A percentile compares a stretch with the other conserved stretches of the same genome.
Conservation (phyloP, 352 stramenopile species). For the Thalassiosira exigua region DNA sequence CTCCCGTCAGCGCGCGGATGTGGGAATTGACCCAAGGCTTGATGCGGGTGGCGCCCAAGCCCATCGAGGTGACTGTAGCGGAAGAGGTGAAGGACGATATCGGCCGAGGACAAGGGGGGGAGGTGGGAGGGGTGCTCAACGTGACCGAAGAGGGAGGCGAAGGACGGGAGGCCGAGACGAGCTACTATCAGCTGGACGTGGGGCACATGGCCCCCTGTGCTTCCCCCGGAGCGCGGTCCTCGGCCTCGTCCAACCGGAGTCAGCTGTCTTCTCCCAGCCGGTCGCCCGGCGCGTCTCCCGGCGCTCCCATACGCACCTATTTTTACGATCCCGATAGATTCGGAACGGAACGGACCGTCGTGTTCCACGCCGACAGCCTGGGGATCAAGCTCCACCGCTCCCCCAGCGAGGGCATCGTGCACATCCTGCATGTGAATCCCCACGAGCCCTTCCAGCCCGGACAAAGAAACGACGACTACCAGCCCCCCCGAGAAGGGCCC, state of each 20-base stretch:
- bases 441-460: conserved; percentile 47
- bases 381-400: conserved; percentile 82
- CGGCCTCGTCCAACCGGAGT: neutral
- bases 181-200: neutral
- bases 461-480: conserved; percentile 42
- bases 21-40: conserved; percentile 79
- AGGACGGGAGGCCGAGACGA: neutral
- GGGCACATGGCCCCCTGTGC: no score
- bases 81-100: conserved; percentile 29
- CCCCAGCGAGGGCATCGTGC: conserved; percentile 73
- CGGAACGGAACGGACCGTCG: conserved; percentile 67
- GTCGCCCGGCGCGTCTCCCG: neutral
- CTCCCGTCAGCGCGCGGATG: conserved; percentile 83
- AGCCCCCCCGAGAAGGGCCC: neutral
- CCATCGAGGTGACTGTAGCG: conserved; percentile 74
- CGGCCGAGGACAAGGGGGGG: neutral
- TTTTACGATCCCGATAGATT: conserved; percentile 44
- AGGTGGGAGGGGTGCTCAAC: neutral
- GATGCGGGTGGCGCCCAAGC: conserved; percentile 77
- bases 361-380: conserved; percentile 74
- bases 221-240: neutral
- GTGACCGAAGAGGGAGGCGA: neutral
- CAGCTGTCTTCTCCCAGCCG: neutral
- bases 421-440: conserved; percentile 66
- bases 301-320: conserved; percentile 3